A percentile compares a stretch with the other conserved stretches of the same genome.
phyloP scores from a whole-genome alignment of 805 yeast species.

The Saturnispora sanitii region DNA sequence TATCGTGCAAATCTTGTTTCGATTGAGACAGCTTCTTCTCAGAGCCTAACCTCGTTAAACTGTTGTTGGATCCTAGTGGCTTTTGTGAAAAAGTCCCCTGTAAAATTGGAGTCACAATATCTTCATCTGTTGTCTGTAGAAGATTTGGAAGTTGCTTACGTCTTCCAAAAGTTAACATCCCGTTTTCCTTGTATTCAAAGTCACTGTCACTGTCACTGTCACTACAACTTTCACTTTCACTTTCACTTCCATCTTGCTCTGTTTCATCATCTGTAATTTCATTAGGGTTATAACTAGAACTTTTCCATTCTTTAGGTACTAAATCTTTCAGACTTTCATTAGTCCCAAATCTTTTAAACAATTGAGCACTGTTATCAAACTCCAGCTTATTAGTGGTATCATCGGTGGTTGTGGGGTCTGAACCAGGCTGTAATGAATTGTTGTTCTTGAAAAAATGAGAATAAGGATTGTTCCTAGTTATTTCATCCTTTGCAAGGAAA shows the following conservation, averaged over 20 bases:
- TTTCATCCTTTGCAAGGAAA: slow-evolving; percentile 10
- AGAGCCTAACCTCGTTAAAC: neutral
- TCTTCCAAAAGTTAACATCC: slow-evolving; percentile 13
- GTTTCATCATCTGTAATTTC: slow-evolving; percentile 8
- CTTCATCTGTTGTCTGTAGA: slow-evolving; percentile 1
- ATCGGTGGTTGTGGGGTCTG: neutral
- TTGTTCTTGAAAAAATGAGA: slow-evolving; percentile 12
- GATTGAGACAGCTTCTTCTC: neutral
- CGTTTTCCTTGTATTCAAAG: slow-evolving; percentile 6
- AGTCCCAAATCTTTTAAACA: slow-evolving; percentile 6
- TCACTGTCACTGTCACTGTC: neutral
- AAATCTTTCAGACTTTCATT: slow-evolving; percentile 8
- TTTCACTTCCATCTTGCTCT: too few relatives aligned
- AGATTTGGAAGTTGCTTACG: neutral
- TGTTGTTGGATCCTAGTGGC: slow-evolving; percentile 11
- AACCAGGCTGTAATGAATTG: neutral
- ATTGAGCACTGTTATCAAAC: slow-evolving; percentile 4
- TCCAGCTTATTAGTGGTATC: neutral
- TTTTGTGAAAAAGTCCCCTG: slow-evolving; percentile 16
- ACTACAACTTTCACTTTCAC: neutral
- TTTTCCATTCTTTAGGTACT: slow-evolving; percentile 1
- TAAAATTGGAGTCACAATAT: slow-evolving; percentile 8
- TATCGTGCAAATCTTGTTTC: neutral
- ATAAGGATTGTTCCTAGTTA: slow-evolving; percentile 10
- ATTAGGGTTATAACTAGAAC: neutral